phyloP scores from a whole-genome alignment of 306 rosid species.

The Vigna nakashimae region DNA sequence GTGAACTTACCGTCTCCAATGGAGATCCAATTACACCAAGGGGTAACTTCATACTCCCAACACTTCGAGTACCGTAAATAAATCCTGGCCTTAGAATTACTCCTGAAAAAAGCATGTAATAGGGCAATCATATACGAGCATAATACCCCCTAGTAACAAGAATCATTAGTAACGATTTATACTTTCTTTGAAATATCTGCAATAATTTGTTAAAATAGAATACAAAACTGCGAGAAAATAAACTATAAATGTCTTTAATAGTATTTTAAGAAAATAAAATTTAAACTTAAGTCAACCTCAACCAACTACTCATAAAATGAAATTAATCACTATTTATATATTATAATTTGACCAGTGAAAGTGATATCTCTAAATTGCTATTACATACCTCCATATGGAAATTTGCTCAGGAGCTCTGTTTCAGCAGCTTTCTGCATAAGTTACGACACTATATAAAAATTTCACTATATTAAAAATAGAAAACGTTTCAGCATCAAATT shows the following conservation, averaged over 20 bases:
- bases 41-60: slow-evolving; percentile 85
- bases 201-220: neutral
- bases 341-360: no score
- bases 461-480: slow-evolving; percentile 39
- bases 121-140: slow-evolving; percentile 12
- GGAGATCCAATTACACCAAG: slow-evolving; percentile 87
- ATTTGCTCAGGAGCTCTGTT: slow-evolving; percentile 75
- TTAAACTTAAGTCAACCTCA: no score
- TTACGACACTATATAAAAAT: slow-evolving; percentile 29
- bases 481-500: slow-evolving; percentile 1
- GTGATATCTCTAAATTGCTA: no score
- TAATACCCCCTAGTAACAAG: neutral
- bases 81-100: slow-evolving; percentile 94
- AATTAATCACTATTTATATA: no score
- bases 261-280: no score
- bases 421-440: slow-evolving; percentile 88
- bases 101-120: slow-evolving; percentile 65
- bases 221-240: neutral
- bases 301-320: no score
- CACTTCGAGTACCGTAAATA: slow-evolving; percentile 91
- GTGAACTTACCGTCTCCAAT: slow-evolving; percentile 76
- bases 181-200: slow-evolving; percentile 25
- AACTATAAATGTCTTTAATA: no score
- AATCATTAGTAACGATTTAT: slow-evolving; percentile 12
- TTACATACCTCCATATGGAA: slow-evolving; percentile 80